Conservation (phyloP, 2,329 filamentous ascomycete species). For the Beauveria medogensis region DNA sequence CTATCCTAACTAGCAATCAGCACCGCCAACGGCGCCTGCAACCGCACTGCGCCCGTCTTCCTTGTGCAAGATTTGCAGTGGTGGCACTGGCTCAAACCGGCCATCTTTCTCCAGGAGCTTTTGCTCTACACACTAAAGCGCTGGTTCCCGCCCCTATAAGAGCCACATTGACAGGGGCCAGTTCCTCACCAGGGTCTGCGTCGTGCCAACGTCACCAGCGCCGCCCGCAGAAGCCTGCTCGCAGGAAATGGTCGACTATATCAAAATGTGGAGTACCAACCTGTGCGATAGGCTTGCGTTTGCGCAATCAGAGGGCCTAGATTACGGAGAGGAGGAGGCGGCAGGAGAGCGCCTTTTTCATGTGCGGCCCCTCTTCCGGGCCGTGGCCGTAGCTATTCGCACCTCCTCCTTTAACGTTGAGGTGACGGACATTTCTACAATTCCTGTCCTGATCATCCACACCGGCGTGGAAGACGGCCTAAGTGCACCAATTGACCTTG, state of each 20-base stretch:
- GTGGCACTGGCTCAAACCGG: background rate
- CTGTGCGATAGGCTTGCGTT: background rate
- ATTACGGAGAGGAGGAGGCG: background rate
- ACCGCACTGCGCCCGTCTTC: slow-evolving; percentile 1
- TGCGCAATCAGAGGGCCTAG: background rate
- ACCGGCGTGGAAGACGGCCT: background rate
- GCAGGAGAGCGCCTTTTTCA: background rate
- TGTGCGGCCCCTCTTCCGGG: background rate
- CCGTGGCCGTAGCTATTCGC: background rate
- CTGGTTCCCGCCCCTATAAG: background rate
- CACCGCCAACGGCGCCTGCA: background rate
- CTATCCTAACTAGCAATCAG: background rate
- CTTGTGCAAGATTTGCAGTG: background rate
- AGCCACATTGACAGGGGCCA: background rate
- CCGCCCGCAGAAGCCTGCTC: background rate
- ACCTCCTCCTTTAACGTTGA: background rate
- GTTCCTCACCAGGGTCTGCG: background rate
- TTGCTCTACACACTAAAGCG: background rate
- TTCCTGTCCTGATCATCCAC: background rate
- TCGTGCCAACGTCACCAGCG: background rate
- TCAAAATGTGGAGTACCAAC: background rate
- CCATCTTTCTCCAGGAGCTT: background rate
- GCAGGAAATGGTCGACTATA: background rate
- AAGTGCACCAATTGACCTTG: background rate
- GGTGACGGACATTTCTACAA: background rate